Evolutionary conservation across 2,329 filamentous ascomycete genomes (phyloP), one percentile per base, ranked within the genome.

Genomic region (Aureobasidium uvarum): DNA sequence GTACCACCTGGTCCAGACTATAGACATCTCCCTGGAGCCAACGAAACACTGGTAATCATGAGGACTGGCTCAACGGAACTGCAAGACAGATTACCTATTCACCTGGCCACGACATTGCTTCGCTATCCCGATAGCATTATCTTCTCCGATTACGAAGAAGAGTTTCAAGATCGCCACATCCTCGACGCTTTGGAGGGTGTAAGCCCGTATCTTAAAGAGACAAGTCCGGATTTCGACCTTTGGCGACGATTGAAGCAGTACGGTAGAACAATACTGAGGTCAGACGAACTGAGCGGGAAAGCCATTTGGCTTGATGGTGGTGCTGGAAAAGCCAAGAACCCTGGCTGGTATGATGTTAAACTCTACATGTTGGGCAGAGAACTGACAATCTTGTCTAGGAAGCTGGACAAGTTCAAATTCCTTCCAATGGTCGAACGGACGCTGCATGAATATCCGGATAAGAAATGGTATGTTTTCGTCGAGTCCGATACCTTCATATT

Each of bases 401-500:
- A 70, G 14, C 69, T 76, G 2, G 74, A 76, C 65, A 83, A 83
- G 70, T 85, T 80, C 77, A 85, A 85, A 70, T 85, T 84, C 66
- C 70, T 85, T 36, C 81, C 83, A 25, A 83, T 83, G 76, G 74
- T 84, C 3, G 68, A 71, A 38, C 64, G 67, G 14, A 73, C 72
- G 2, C 51, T 68, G 25, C 33, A 62, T 5, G 71, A 75, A 43
- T 72, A 74, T 51, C 80, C 80, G 1, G 74, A 82, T 23, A 81
- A 81, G 54, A 82, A 81, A 65, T 87, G 85, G 85, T 86, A 81
- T 67, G 75, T 85, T 58, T 86, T 86, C 71, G 80, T 85, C 51
- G 84, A 86, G 69, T 80, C 82, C 0, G 84, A 86, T 70, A 85
- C 84, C 0, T 85, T 83, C 67, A 73, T 85, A 50, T 75, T 83